Conservation (phyloP, 2,329 filamentous ascomycete genomes). For the Fusarium sp. region DNA sequence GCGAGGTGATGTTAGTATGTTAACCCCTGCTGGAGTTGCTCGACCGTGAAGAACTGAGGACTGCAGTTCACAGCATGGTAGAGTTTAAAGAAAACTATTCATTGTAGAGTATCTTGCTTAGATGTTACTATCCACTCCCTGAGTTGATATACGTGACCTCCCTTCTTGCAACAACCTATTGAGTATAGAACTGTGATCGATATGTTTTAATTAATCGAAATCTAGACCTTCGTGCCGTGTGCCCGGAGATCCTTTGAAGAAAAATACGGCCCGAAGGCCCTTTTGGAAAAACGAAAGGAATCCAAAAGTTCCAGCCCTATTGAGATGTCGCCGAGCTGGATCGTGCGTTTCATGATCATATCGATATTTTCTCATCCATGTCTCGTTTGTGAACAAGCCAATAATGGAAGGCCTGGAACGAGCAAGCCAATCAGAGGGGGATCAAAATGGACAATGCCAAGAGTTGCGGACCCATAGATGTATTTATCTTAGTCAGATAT, state of each 20-base stretch:
- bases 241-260: accelerated
- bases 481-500: not conserved
- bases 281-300: not conserved
- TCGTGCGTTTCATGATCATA: not conserved
- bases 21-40: too few species aligned
- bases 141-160: too few species aligned
- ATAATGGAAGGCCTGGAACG: not conserved
- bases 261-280: accelerated
- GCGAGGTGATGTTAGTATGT: too few species aligned
- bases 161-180: too few species aligned
- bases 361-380: not conserved
- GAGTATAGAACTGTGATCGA: too few species aligned
- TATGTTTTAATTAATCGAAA: too few species aligned
- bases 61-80: too few species aligned
- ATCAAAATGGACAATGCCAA: not conserved
- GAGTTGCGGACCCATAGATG: not conserved
- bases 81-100: too few species aligned
- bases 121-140: too few species aligned
- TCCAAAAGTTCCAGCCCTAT: not conserved
- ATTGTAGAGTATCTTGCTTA: too few species aligned
- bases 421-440: not conserved
- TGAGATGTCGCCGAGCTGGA: not conserved
- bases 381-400: not conserved
- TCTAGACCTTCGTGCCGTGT: not conserved
- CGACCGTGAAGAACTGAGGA: too few species aligned